Percentiles rank a stretch among this genome's conserved stretches.
Conservation (phyloP, 2,329 filamentous ascomycete genomes). For the Thelonectria blattea region DNA sequence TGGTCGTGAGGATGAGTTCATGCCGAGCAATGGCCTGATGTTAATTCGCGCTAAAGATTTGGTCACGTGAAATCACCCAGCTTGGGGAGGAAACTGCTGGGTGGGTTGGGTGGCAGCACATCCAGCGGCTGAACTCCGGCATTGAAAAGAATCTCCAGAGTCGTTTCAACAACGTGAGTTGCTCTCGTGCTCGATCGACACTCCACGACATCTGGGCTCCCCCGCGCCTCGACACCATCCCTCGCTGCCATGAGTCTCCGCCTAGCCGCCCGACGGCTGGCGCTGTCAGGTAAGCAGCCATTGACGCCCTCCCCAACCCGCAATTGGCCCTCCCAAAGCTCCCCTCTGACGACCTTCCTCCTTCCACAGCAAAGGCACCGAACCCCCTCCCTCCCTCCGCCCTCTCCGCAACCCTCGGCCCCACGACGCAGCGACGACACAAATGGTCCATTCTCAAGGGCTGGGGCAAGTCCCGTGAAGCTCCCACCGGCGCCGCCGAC, state of each 20-base stretch:
- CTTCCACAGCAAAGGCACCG: constrained; percentile 31
- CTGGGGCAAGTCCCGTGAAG: constrained; percentile 43
- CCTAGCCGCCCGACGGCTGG: constrained; percentile 66
- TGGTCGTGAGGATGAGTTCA: constrained; percentile 38
- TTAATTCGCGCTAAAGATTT: constrained; percentile 43
- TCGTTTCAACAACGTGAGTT: constrained; percentile 8
- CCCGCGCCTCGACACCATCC: constrained; percentile 25
- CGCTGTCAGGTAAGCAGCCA: constrained; percentile 60
- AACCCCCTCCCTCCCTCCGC: constrained; percentile 28
- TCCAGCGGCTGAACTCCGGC: constrained; percentile 34
- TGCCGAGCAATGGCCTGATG: constrained; percentile 42
- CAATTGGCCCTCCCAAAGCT: constrained; percentile 27
- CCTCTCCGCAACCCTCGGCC: constrained; percentile 23
- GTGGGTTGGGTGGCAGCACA: too few relatives aligned
- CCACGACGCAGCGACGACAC: constrained; percentile 45
- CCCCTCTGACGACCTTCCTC: constrained; percentile 22
- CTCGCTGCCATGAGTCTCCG: constrained; percentile 65
- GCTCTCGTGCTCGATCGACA: constrained; percentile 19
- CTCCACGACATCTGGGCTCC: constrained; percentile 30
- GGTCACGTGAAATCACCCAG: constrained; percentile 30
- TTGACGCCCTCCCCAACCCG: constrained; percentile 6
- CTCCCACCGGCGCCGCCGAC: constrained; percentile 38
- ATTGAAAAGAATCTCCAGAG: constrained; percentile 38
- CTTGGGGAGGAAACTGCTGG: too few relatives aligned
- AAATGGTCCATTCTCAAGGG: constrained; percentile 51